Conservation (phyloP, 768 basidiomycete genomes). For the Mycena pura region DNA sequence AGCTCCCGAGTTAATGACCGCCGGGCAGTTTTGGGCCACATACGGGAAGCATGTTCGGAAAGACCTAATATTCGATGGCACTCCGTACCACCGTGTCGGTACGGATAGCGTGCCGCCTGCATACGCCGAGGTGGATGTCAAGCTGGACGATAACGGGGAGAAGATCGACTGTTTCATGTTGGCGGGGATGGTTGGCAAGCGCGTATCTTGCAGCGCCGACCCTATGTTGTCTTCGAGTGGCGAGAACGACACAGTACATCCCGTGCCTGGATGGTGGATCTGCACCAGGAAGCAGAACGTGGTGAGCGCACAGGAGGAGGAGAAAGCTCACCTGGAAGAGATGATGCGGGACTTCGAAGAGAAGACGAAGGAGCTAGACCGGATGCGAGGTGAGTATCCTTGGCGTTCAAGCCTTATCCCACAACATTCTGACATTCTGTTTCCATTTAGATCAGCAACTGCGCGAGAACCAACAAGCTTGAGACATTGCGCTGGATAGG, state of each 20-base stretch:
- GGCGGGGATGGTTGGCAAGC: neutral
- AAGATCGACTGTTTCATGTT: neutral
- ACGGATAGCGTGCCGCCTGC: neutral
- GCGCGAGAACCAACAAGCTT: too few species aligned
- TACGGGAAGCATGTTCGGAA: neutral
- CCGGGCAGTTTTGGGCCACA: neutral
- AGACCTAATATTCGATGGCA: neutral
- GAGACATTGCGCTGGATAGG: too few species aligned
- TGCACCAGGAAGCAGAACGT: too few species aligned
- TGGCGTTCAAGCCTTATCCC: too few species aligned
- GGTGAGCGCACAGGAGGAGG: too few species aligned
- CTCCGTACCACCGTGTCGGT: neutral
- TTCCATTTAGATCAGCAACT: too few species aligned
- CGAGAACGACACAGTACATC: neutral
- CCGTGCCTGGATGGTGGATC: conserved; percentile 12
- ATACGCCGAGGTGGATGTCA: conserved; percentile 7
- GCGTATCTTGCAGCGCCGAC: neutral
- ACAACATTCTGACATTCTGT: too few species aligned
- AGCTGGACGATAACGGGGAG: neutral
- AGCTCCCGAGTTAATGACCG: neutral
- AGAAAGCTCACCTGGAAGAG: too few species aligned
- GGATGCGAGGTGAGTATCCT: too few species aligned
- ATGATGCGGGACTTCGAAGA: too few species aligned
- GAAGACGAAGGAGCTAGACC: too few species aligned
- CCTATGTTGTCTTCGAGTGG: neutral